Percentiles rank a stretch among this genome's conserved stretches.
These are phyloP conservation scores for Byssothecium circinans DNA, from an alignment of 2,329 filamentous ascomycete genomes.

Conservation along the genomic window DNA sequence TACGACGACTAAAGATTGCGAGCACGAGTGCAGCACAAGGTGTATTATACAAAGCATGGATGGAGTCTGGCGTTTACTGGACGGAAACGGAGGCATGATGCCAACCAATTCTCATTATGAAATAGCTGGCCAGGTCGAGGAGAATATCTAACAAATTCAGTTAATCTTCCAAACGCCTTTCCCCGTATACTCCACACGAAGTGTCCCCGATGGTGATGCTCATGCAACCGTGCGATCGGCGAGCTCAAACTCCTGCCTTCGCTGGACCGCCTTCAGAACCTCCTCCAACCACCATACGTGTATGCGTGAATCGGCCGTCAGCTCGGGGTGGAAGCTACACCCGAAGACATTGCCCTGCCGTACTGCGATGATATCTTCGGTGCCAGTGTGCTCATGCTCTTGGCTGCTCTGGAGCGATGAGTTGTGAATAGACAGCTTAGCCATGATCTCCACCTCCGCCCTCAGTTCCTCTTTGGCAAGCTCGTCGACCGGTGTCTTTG, in stretches of 20 bases:
- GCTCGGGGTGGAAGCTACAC: constrained; percentile 92
- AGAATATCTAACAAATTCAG: constrained; percentile 18
- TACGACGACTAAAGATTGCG: constrained; percentile 27
- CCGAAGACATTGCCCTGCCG: constrained; percentile 89
- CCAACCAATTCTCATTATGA: not conserved
- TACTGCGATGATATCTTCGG: constrained; percentile 79
- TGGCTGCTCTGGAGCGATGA: constrained; percentile 52
- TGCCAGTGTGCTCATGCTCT: constrained; percentile 49
- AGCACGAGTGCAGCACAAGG: constrained; percentile 16
- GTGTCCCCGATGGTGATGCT: constrained; percentile 9
- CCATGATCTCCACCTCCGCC: constrained; percentile 60
- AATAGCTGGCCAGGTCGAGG: constrained; percentile 6
- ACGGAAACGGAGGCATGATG: no score
- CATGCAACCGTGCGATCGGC: constrained; percentile 25
- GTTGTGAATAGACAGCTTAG: constrained; percentile 57
- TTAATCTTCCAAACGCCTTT: no score
- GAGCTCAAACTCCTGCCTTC: constrained; percentile 36
- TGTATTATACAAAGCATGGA: constrained; percentile 1
- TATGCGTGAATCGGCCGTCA: constrained; percentile 85
- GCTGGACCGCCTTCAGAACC: constrained; percentile 50
- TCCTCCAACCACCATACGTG: constrained; percentile 91
- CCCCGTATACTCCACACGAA: constrained; percentile 11
- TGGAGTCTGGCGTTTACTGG: not conserved
- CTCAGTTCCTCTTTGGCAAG: constrained; percentile 49
- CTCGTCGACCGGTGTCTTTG: constrained; percentile 51